These are phyloP conservation scores for Microthyrium microscopicum DNA, from an alignment of 2,329 filamentous ascomycete genomes.

Conservation along the genomic window DNA sequence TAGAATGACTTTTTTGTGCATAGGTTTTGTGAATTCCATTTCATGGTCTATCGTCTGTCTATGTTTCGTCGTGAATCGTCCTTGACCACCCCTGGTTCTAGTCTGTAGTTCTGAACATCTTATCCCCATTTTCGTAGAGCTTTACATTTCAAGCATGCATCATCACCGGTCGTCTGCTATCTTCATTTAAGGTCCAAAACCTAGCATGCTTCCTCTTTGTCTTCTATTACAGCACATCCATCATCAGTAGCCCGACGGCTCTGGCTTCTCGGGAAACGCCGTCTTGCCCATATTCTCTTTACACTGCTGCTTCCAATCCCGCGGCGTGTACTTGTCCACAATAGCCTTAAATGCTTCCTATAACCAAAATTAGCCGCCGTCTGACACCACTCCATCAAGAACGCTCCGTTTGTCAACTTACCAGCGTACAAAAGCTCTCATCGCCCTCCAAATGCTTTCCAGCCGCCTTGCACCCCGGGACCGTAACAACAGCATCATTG, in stretches of 20 bases:
- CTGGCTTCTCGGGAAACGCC: conserved; percentile 27
- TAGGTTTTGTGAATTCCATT: too few species aligned
- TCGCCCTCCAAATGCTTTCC: conserved; percentile 80
- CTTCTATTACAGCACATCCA: not conserved
- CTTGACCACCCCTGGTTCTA: too few species aligned
- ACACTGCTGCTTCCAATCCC: conserved; percentile 56
- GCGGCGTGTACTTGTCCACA: conserved; percentile 77
- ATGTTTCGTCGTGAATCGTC: too few species aligned
- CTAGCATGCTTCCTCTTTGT: not conserved
- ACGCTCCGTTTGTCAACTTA: conserved; percentile 26
- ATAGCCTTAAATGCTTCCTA: conserved; percentile 81
- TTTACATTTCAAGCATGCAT: too few species aligned
- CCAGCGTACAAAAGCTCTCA: conserved; percentile 77
- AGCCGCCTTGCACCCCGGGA: conserved; percentile 61
- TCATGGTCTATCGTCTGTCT: too few species aligned
- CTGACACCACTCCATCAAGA: not conserved
- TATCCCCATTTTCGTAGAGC: too few species aligned
- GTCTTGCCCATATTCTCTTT: conserved; percentile 37
- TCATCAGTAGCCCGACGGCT: conserved; percentile 17
- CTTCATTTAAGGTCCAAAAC: not conserved
- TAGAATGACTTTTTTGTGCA: too few species aligned
- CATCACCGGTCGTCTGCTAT: too few species aligned
- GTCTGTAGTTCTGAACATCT: too few species aligned
- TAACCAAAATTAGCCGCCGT: conserved; percentile 7
- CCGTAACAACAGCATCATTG: conserved; percentile 66